phyloP scores from a whole-genome alignment of 2,329 filamentous ascomycete species.

The Rachicladosporium sp. region DNA sequence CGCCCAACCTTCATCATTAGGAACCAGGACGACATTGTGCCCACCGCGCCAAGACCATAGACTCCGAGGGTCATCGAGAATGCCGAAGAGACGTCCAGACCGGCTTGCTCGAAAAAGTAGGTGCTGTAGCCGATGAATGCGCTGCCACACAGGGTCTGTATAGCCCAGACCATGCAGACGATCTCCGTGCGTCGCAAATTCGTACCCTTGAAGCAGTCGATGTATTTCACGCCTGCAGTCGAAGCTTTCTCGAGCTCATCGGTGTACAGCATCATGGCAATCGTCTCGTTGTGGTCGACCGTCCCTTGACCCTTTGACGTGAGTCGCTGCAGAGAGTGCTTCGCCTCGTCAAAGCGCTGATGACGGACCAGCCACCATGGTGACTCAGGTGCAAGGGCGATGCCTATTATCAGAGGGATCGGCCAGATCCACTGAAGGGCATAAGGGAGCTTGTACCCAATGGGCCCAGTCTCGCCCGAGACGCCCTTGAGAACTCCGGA shows the following conservation, averaged over 20 bases:
- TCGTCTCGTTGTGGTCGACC: conserved; percentile 18
- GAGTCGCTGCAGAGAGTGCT: conserved; percentile 11
- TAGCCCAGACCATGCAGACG: conserved; percentile 24
- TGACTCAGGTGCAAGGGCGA: conserved; percentile 19
- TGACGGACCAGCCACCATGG: conserved; percentile 21
- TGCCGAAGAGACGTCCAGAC: conserved; percentile 21
- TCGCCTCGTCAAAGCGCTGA: conserved; percentile 15
- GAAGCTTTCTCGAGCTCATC: conserved; percentile 42
- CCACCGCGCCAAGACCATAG: conserved; percentile 16
- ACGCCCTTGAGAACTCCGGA: conserved; percentile 23
- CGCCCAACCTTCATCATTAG: conserved; percentile 27
- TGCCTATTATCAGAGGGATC: conserved; percentile 17
- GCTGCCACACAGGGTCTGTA: conserved; percentile 22
- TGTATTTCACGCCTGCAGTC: conserved; percentile 35
- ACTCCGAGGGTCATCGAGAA: conserved; percentile 26
- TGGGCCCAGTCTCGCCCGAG: conserved; percentile 12
- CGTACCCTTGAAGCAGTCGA: conserved; percentile 41
- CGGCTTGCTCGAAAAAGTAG: conserved; percentile 30
- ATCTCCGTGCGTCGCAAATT: conserved; percentile 37
- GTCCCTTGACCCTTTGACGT: conserved; percentile 15
- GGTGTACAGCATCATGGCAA: conserved; percentile 29
- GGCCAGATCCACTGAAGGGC: conserved; percentile 32
- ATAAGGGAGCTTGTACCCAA: conserved; percentile 30
- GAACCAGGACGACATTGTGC: conserved; percentile 20
- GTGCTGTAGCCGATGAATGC: conserved; percentile 25